Base-by-base conservation (phyloP, 257 asterid genomes). In the Mitragyna speciosa region DNA sequence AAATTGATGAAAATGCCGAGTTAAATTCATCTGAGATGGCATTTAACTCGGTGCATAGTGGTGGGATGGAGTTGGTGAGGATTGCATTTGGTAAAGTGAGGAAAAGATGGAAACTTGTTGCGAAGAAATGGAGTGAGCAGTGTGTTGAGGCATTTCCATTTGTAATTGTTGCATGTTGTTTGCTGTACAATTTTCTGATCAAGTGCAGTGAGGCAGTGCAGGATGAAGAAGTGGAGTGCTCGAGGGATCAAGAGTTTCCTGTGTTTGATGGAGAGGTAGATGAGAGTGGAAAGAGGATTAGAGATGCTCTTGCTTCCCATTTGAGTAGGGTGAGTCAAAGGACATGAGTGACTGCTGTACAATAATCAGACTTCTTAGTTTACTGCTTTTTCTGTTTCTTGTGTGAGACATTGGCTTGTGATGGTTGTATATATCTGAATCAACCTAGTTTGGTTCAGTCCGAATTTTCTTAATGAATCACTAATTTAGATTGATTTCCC, bases 161-260 rank as follows among this genome's bases (percentile, higher is more conserved):
- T 78, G 90, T 95, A 11, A 85, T 93, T 45, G 91, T 91, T 12
- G 81, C 96, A 0, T 91, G 96, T 79, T 93, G 97, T 89, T 87
- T 94, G 79, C 92, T 94, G 92, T 97, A 94, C 83, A 94, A 94
- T 89, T 94, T 94, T 87, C 92, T 93, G 77, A 90, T 94, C 83
- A 94, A 93, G 87, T 93, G 97, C 87, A 93, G 97, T 71, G 97
- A 94, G 85, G 88, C 73, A 12, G 56, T 84, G 73, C 82, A 84
- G 0, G 96, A 88, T 66, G 97, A 90, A 26, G 79, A 78, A 30
- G 83, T 65, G 7, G 92, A 89, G 78, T 82, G 64, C 75, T 70
- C 10, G 12, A 81, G 77, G 80, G 86, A 70, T 64, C 64, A 75
- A 52, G 88, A 73, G 81, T 85, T 93, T 77, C 87, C 89, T 0